A percentile compares a stretch with the other conserved stretches of the same genome.
phyloP scores from a whole-genome alignment of 2,329 filamentous ascomycete species.

The Didymella pinodella region DNA sequence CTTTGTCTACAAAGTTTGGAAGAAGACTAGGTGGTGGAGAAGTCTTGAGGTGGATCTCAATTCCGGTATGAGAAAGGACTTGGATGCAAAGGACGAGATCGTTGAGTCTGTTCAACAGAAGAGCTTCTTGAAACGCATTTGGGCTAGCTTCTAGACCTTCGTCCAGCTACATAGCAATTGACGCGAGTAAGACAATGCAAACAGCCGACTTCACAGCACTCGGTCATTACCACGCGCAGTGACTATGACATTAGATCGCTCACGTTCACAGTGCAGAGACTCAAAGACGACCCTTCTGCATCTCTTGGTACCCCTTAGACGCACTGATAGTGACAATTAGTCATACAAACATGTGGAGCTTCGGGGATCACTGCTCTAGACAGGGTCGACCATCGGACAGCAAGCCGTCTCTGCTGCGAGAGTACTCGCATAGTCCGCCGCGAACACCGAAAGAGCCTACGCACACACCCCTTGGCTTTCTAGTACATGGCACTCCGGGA shows the following conservation, averaged over 20 bases:
- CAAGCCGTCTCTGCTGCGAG: conserved; percentile 1
- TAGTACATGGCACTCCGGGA: conserved; percentile 1
- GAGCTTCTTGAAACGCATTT: conserved; percentile 26
- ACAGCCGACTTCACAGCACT: background rate
- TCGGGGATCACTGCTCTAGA: background rate
- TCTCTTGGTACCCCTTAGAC: no score
- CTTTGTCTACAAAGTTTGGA: conserved; percentile 57
- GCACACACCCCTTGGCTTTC: conserved; percentile 1
- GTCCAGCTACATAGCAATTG: background rate
- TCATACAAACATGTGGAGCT: background rate
- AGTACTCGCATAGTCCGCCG: conserved; percentile 1
- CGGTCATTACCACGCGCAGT: background rate
- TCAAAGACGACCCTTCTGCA: background rate
- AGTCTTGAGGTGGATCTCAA: conserved; percentile 52
- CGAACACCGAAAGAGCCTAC: background rate
- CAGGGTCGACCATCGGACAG: background rate
- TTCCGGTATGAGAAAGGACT: conserved; percentile 47
- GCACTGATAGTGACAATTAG: background rate
- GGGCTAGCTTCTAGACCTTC: conserved; percentile 21
- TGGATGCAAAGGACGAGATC: conserved; percentile 41
- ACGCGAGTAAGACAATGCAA: background rate
- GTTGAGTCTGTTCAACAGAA: conserved; percentile 21
- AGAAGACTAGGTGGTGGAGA: conserved; percentile 48
- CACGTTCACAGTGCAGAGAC: background rate
- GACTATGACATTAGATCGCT: background rate